Conservation (phyloP, 192 early-diverging fungal genomes). For the Radiomyces spectabilis region DNA sequence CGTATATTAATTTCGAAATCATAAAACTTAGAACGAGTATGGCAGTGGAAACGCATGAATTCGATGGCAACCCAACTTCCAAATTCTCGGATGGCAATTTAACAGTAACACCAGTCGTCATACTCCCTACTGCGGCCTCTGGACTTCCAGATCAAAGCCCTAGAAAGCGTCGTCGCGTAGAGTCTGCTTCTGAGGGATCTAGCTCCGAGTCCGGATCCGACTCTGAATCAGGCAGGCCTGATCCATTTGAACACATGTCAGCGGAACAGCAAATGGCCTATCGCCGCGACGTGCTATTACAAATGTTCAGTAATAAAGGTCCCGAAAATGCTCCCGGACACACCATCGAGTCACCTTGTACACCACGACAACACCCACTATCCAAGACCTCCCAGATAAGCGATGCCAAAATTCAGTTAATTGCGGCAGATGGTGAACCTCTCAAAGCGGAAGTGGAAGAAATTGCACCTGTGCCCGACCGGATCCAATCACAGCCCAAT, state of each 20-base stretch:
- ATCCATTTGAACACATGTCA: too few relatives aligned
- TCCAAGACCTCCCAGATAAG: neutral
- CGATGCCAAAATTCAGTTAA: too few relatives aligned
- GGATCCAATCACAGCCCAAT: neutral
- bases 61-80: neutral
- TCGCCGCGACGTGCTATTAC: neutral
- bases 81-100: neutral
- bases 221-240: neutral
- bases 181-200: too few relatives aligned
- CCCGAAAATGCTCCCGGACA: neutral
- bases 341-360: constrained; percentile 14
- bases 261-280: too few relatives aligned
- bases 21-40: constrained; percentile 7
- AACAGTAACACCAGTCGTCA: constrained; percentile 2
- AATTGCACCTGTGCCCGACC: neutral
- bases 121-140: neutral
- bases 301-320: constrained; percentile 1
- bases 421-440: too few relatives aligned
- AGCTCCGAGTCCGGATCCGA: too few relatives aligned
- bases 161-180: too few relatives aligned
- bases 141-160: too few relatives aligned
- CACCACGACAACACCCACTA: neutral
- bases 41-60: constrained; percentile 4
- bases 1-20: neutral
- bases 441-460: too few relatives aligned